Conservation (phyloP, 768 basidiomycete species). For the Termitomyces sp. region DNA sequence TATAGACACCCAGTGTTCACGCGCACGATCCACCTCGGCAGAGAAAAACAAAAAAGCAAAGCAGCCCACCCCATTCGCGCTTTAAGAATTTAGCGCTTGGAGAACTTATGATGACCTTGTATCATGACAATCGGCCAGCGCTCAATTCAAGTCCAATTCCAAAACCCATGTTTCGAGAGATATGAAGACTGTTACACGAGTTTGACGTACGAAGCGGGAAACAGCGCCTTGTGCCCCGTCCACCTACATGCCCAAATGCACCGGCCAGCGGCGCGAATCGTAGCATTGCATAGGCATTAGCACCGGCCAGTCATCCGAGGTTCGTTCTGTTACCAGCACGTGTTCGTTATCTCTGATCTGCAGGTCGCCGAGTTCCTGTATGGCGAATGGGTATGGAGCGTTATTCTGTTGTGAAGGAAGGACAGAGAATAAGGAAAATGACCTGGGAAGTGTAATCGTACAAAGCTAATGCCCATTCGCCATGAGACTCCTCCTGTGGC, state of each 20-base stretch:
- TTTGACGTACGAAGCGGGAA: slow-evolving; percentile 69
- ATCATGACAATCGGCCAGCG: too few relatives aligned
- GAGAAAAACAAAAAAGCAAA: too few relatives aligned
- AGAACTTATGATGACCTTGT: too few relatives aligned
- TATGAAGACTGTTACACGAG: slow-evolving; percentile 31
- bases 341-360: slow-evolving; percentile 49
- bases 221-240: slow-evolving; percentile 58
- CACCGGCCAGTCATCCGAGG: slow-evolving; percentile 69
- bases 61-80: too few relatives aligned
- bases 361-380: slow-evolving; percentile 68
- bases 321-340: slow-evolving; percentile 57
- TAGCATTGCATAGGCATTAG: too few relatives aligned
- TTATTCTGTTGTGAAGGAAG: too few relatives aligned
- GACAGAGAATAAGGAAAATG: too few relatives aligned
- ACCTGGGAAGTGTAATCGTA: slow-evolving; percentile 73
- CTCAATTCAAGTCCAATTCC: too few relatives aligned
- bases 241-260: slow-evolving; percentile 39
- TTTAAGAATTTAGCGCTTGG: too few relatives aligned
- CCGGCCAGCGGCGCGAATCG: not conserved
- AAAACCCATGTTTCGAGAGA: not conserved
- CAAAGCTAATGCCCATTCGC: slow-evolving; percentile 75
- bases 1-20: too few relatives aligned
- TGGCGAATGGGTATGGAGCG: too few relatives aligned
- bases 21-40: too few relatives aligned
- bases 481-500: slow-evolving; percentile 32